Evolutionary conservation across 2,329 filamentous ascomycete species (phyloP), one percentile per base, ranked within the genome.

Genomic region (Orbilia quercus): DNA sequence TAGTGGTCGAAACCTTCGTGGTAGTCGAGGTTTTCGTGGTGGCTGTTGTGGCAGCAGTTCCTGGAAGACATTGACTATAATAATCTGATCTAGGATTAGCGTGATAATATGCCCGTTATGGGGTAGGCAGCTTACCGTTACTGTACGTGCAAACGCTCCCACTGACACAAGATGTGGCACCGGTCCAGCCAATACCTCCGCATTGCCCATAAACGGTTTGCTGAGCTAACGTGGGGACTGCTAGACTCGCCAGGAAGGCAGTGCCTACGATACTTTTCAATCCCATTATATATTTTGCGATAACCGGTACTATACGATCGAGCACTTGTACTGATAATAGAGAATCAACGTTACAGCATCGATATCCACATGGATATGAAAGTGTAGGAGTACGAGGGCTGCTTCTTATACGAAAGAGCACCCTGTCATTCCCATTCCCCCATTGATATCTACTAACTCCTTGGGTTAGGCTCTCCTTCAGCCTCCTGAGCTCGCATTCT

Each of bases 11-110:
- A n/a, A n/a, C n/a, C n/a, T n/a, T 31, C 4, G 9, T 31, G 12
- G 51, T 57, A 22, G 25, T 40, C 16, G 38, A 25, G 5, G 51
- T 14, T 25, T 31, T 57, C 31, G 51, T 57, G 1, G 51, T 42
- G n/a, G 51, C 25, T 1, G 60, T 55, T 2, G 69, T 66, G n/a
- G 62, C 20, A 1, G 47, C 53, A 25, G 53, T 54, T 55, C 69
- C 69, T n/a, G 60, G 69, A 16, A 66, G 16, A 23, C 69, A 73
- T 50, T 73, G 69, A 16, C 25, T 34, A n/a, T 62, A 73, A 34
- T 66, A 73, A 55, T 66, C 69, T 73, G n/a, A 50, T n/a, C n/a
- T 28, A n/a, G 2, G 7, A 14, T n/a, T n/a, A n/a, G n/a, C n/a
- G n/a, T n/a, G n/a, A n/a, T n/a, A n/a, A n/a, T n/a, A n/a, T n/a